Percentiles rank a stretch among this genome's conserved stretches.
Conservation (phyloP, 148 eudicot genomes). For the Chenopodium quinoa region DNA sequence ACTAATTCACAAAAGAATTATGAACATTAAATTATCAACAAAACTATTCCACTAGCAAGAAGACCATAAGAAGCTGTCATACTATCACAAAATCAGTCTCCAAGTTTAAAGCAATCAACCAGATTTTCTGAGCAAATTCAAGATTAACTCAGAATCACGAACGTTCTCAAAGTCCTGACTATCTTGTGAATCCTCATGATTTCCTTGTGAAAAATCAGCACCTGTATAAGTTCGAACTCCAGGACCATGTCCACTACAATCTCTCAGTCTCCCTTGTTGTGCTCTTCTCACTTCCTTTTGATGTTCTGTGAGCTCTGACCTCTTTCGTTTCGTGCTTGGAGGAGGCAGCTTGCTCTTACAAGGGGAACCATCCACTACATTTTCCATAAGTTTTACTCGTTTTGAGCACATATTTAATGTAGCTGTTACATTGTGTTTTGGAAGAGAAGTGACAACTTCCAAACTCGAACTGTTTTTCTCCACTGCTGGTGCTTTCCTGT, state of each 20-base stretch:
- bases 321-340: slow-evolving; percentile 45
- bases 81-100: not conserved
- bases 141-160: slow-evolving; percentile 53
- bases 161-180: slow-evolving; percentile 43
- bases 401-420: slow-evolving; percentile 52
- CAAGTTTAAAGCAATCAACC: slow-evolving; percentile 16
- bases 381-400: slow-evolving; percentile 55
- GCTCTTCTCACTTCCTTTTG: slow-evolving; percentile 90
- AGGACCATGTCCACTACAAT: slow-evolving; percentile 76
- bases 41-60: not conserved
- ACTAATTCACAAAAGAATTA: not conserved
- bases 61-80: not conserved
- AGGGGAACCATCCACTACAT: slow-evolving; percentile 12
- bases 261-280: slow-evolving; percentile 69
- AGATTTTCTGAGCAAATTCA: slow-evolving; percentile 58
- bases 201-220: slow-evolving; percentile 77
- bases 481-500: slow-evolving; percentile 22
- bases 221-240: slow-evolving; percentile 74
- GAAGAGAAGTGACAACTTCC: slow-evolving; percentile 16
- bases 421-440: slow-evolving; percentile 38
- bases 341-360: slow-evolving; percentile 11
- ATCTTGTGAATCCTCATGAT: slow-evolving; percentile 74
- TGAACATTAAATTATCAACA: not conserved
- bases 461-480: slow-evolving; percentile 20
- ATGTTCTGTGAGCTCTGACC: slow-evolving; percentile 69